phyloP scores from a whole-genome alignment of 2,329 filamentous ascomycete species.

The Pseudogymnoascus sp. region DNA sequence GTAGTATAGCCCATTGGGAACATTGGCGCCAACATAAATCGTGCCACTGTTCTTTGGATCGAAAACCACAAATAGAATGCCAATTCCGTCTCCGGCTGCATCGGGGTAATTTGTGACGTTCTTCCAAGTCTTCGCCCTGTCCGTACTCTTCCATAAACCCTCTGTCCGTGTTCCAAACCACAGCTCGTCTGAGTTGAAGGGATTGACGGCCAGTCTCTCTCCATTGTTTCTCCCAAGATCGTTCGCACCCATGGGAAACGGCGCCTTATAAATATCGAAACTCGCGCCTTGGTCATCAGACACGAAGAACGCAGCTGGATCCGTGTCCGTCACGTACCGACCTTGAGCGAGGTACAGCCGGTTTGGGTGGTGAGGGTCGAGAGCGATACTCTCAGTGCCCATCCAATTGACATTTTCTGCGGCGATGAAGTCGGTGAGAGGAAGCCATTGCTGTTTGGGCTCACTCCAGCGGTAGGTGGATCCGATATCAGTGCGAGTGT shows the following conservation, averaged over 20 bases:
- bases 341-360: slow-evolving; percentile 18
- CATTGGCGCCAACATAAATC: slow-evolving; percentile 18
- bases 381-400: slow-evolving; percentile 18
- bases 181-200: slow-evolving; percentile 17
- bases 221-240: slow-evolving; percentile 18
- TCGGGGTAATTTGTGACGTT: slow-evolving; percentile 18
- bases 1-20: slow-evolving; percentile 16
- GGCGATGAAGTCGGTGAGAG: slow-evolving; percentile 18
- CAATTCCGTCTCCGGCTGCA: slow-evolving; percentile 17
- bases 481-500: slow-evolving; percentile 18
- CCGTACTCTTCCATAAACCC: slow-evolving; percentile 18
- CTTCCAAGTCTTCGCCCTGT: slow-evolving; percentile 18
- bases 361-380: slow-evolving; percentile 17
- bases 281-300: slow-evolving; percentile 17
- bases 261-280: slow-evolving; percentile 17
- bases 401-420: slow-evolving; percentile 17
- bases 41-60: slow-evolving; percentile 17
- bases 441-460: slow-evolving; percentile 15
- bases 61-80: slow-evolving; percentile 18
- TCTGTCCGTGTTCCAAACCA: slow-evolving; percentile 18
- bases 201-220: slow-evolving; percentile 18
- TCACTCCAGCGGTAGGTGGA: slow-evolving; percentile 17
- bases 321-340: slow-evolving; percentile 14
- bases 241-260: slow-evolving; percentile 19
- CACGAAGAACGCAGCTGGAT: slow-evolving; percentile 16